Percentiles rank a stretch among this genome's conserved stretches.
Evolutionary conservation across 768 basidiomycete genomes (phyloP).

Genomic region (Gloeophyllum trabeum): DNA sequence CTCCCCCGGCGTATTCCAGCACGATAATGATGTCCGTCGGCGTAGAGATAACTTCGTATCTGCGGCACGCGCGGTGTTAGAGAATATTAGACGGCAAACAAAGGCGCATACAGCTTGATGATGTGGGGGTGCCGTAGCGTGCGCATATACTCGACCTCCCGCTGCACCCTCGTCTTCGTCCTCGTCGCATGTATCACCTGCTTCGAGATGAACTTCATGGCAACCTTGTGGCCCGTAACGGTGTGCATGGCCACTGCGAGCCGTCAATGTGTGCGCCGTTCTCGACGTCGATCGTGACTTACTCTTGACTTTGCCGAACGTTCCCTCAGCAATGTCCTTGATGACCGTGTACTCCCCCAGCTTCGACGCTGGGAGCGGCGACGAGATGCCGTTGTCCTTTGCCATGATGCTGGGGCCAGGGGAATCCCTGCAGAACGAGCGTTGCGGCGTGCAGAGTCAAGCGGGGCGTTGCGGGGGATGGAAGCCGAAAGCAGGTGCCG

Average conservation of each 20-base stretch:
- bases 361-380: conserved; percentile 56
- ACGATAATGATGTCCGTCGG: conserved; percentile 97
- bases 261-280: conserved; percentile 6
- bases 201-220: conserved; percentile 96
- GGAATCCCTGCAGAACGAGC: no score
- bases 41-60: conserved; percentile 86
- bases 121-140: conserved; percentile 93
- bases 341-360: conserved; percentile 89
- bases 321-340: conserved; percentile 87
- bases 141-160: conserved; percentile 96
- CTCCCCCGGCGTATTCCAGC: conserved; percentile 91
- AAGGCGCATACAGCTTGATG: conserved; percentile 75
- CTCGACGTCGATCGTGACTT: no score
- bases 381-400: no score
- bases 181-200: conserved; percentile 86
- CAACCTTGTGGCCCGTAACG: conserved; percentile 90
- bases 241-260: conserved; percentile 81
- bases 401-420: no score
- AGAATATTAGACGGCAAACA: conserved; percentile 5
- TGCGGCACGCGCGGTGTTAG: conserved; percentile 14
- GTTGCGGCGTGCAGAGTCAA: no score
- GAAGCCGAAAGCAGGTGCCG: no score
- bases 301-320: conserved; percentile 99
- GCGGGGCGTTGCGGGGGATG: no score
- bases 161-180: conserved; percentile 84